Conservation (phyloP, 352 stramenopile species). For the Phytopythium vexans region DNA sequence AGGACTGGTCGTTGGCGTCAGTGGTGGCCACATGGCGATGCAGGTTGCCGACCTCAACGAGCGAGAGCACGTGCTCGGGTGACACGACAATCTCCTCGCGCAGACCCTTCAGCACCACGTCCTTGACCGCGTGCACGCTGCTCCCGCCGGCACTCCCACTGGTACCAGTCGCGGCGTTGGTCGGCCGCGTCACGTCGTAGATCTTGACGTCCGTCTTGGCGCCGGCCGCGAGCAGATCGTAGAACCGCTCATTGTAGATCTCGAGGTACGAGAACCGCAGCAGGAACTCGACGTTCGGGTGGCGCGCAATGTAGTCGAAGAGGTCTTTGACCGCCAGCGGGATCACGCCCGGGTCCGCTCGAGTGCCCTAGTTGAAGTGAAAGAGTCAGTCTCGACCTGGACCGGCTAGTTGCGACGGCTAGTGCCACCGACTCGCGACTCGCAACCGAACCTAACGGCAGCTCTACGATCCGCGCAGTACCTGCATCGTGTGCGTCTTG, state of each 20-base stretch:
- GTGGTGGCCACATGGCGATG: conserved; percentile 76
- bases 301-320: conserved; percentile 75
- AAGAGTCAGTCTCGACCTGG: background rate
- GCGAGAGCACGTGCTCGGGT: conserved; percentile 78
- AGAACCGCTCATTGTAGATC: conserved; percentile 98
- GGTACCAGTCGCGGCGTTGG: conserved; percentile 14
- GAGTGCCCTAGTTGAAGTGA: conserved; percentile 16
- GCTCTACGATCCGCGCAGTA: conserved; percentile 9
- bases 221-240: conserved; percentile 90
- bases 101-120: conserved; percentile 86
- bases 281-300: conserved; percentile 59
- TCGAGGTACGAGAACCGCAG: conserved; percentile 94
- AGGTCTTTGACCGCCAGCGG: conserved; percentile 84
- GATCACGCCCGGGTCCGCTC: conserved; percentile 76
- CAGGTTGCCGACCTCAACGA: conserved; percentile 79
- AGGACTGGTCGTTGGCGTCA: conserved; percentile 77
- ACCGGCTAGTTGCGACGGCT: too few species aligned
- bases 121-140: conserved; percentile 39
- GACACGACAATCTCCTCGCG: conserved; percentile 76
- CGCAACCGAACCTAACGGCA: background rate
- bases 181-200: conserved; percentile 58
- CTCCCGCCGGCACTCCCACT: background rate
- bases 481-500: conserved; percentile 85
- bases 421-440: background rate
- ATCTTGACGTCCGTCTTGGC: conserved; percentile 72